These are phyloP conservation scores for Pythium sp. DNA, from an alignment of 352 stramenopile species.

Conservation along the genomic window DNA sequence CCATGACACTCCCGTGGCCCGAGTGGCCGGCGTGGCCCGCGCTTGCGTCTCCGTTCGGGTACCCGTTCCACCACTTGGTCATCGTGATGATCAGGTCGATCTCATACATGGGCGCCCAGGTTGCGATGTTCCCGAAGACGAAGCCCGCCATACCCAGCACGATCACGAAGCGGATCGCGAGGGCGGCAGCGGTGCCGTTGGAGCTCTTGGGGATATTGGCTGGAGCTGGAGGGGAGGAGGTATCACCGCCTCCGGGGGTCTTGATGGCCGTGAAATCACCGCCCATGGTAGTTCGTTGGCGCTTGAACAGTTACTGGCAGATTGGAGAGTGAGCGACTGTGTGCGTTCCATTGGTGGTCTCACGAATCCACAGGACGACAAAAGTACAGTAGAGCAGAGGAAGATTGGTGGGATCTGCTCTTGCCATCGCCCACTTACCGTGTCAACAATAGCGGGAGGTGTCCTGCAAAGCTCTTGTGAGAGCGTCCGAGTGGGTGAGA, in stretches of 20 bases:
- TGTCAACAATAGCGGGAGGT: constrained; percentile 7
- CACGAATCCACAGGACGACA: too few relatives aligned
- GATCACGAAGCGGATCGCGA: constrained; percentile 33
- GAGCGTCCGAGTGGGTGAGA: not conserved
- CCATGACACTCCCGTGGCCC: constrained; percentile 40
- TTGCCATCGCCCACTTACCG: too few relatives aligned
- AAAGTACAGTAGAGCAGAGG: too few relatives aligned
- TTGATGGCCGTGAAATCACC: constrained; percentile 9
- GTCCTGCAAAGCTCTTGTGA: not conserved
- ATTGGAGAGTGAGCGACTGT: not conserved
- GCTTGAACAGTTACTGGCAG: not conserved
- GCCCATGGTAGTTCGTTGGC: not conserved
- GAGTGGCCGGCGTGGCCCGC: constrained; percentile 17
- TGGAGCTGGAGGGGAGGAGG: not conserved
- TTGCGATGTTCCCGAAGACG: constrained; percentile 65
- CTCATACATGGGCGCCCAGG: constrained; percentile 52
- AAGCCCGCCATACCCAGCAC: constrained; percentile 36
- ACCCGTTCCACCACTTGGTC: constrained; percentile 60
- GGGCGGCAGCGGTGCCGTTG: constrained; percentile 12
- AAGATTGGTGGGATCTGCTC: not conserved
- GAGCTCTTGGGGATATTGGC: not conserved
- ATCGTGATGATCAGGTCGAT: constrained; percentile 49
- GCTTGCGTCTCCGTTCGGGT: constrained; percentile 26
- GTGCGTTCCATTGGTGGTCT: not conserved
- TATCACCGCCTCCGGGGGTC: not conserved